Conservation (phyloP, 2,329 filamentous ascomycete genomes). For the Colletotrichum liaoningense region DNA sequence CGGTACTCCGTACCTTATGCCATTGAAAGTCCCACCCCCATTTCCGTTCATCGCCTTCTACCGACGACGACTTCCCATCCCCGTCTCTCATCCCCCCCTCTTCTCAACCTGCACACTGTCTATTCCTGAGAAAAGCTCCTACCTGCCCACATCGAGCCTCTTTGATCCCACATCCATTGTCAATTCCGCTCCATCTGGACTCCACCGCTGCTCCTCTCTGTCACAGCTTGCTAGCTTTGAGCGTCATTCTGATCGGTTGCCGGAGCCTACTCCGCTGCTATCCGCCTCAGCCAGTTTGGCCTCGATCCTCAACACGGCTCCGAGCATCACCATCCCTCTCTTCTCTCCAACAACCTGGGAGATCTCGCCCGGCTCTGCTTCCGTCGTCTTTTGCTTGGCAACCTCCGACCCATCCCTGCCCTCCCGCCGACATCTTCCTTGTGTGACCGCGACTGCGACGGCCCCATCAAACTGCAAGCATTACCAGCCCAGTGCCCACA, state of each 20-base stretch:
- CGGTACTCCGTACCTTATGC: background rate
- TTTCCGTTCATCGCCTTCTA: background rate
- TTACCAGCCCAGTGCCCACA: conserved; percentile 23
- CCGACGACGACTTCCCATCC: conserved; percentile 2
- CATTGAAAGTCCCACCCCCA: background rate
- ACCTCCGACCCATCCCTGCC: conserved; percentile 13
- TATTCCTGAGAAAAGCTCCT: background rate
- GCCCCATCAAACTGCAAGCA: conserved; percentile 21
- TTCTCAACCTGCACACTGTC: background rate
- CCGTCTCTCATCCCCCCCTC: background rate
- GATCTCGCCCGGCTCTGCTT: conserved; percentile 3
- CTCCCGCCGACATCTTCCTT: conserved; percentile 9
- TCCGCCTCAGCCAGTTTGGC: background rate
- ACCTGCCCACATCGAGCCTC: background rate
- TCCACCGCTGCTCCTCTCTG: background rate
- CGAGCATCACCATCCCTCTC: background rate
- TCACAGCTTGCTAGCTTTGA: conserved; percentile 1
- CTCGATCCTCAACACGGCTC: background rate
- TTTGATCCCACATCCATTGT: conserved; percentile 1
- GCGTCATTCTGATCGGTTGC: conserved; percentile 4
- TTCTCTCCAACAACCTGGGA: background rate
- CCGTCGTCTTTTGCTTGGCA: conserved; percentile 16
- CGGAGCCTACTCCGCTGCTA: conserved; percentile 23
- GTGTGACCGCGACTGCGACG: conserved; percentile 4
- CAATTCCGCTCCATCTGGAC: background rate